These are phyloP conservation scores for Tylopilus sp. DNA, from an alignment of 1,284 basidiomycete species.

Conservation along the genomic window DNA sequence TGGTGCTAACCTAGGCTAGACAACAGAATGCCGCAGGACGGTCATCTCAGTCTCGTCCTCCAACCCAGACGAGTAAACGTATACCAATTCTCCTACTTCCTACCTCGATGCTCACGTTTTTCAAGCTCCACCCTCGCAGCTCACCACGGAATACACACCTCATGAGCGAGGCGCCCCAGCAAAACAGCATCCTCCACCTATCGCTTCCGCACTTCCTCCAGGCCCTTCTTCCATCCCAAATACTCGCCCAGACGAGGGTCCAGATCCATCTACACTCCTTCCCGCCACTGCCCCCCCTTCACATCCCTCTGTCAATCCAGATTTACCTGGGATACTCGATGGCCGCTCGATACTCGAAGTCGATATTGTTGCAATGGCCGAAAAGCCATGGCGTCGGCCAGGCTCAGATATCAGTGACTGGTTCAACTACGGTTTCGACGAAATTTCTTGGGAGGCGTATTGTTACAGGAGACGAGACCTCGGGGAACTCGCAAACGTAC, in stretches of 20 bases:
- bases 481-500: conserved; percentile 71
- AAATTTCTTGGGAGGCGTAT: conserved; percentile 92
- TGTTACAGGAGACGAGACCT: conserved; percentile 82
- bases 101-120: conserved; percentile 13
- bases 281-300: conserved; percentile 66
- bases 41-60: conserved; percentile 24
- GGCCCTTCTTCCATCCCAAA: conserved; percentile 20
- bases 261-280: conserved; percentile 63
- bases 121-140: conserved; percentile 46
- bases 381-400: conserved; percentile 90
- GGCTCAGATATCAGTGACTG: conserved; percentile 95
- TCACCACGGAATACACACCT: conserved; percentile 89
- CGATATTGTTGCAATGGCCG: conserved; percentile 77
- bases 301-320: conserved; percentile 72
- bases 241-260: conserved; percentile 43
- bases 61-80: conserved; percentile 34
- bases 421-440: conserved; percentile 99
- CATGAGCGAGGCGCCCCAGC: conserved; percentile 58
- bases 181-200: conserved; percentile 20
- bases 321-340: conserved; percentile 62
- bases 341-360: conserved; percentile 87
- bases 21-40: conserved; percentile 31
- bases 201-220: conserved; percentile 22
- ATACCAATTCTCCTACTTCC: conserved; percentile 8
- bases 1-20: conserved; percentile 13